phyloP scores from a whole-genome alignment of 805 yeast species.

The Komagataella ulmi region DNA sequence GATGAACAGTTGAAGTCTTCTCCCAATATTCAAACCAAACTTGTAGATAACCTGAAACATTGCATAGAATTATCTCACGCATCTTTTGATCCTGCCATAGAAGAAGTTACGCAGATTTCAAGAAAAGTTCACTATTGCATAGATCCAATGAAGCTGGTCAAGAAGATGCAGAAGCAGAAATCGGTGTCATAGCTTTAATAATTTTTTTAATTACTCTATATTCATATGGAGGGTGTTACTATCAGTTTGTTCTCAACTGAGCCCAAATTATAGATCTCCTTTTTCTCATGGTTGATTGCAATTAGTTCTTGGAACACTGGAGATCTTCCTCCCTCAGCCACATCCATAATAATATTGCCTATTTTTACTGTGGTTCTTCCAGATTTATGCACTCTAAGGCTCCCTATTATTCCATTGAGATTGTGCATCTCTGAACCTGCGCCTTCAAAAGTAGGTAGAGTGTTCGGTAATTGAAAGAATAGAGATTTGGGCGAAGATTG shows the following conservation, averaged over 20 bases:
- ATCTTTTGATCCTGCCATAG: slow-evolving; percentile 33
- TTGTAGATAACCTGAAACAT: slow-evolving; percentile 29
- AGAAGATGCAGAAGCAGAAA: slow-evolving; percentile 9
- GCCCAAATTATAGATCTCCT: slow-evolving; percentile 36
- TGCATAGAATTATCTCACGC: slow-evolving; percentile 35
- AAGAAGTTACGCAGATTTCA: slow-evolving; percentile 50
- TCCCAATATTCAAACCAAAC: slow-evolving; percentile 6
- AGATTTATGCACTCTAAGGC: slow-evolving; percentile 64
- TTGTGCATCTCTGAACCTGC: slow-evolving; percentile 3
- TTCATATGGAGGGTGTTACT: slow-evolving; percentile 35
- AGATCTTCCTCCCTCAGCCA: slow-evolving; percentile 57
- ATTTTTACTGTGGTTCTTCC: slow-evolving; percentile 69
- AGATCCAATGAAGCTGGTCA: slow-evolving; percentile 31
- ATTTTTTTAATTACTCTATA: neutral
- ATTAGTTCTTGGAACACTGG: slow-evolving; percentile 66
- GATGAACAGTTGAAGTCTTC: slow-evolving; percentile 1
- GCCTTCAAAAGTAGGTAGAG: slow-evolving; percentile 10
- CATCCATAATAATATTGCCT: slow-evolving; percentile 58
- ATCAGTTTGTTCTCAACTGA: slow-evolving; percentile 41
- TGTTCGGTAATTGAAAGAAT: slow-evolving; percentile 18
- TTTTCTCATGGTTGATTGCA: slow-evolving; percentile 21
- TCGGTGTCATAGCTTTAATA: neutral
- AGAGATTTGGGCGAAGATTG: slow-evolving; percentile 4
- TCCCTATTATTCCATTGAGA: slow-evolving; percentile 56
- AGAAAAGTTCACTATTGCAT: slow-evolving; percentile 50